These are phyloP conservation scores for Dactylella cylindrospora DNA, from an alignment of 2,329 filamentous ascomycete species.

Conservation along the genomic window DNA sequence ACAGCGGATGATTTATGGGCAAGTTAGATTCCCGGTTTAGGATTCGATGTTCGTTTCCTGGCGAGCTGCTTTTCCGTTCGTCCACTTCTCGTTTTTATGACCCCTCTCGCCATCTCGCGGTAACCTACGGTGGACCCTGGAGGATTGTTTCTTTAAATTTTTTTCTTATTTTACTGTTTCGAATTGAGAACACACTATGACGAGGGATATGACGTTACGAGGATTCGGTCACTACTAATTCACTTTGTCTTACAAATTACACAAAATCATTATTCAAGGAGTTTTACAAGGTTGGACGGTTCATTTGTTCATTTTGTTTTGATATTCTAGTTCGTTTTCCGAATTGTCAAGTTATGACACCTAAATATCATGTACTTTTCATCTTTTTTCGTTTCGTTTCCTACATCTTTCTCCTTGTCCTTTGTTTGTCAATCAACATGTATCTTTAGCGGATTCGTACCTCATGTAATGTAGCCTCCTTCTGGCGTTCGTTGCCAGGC, in stretches of 20 bases:
- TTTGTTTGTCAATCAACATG: background rate
- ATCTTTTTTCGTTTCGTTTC: background rate
- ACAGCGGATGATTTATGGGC: slow-evolving; percentile 24
- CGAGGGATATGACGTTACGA: background rate
- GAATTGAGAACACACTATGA: background rate
- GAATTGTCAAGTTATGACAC: too few species aligned
- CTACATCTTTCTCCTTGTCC: background rate
- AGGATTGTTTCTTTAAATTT: background rate
- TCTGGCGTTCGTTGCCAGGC: too few species aligned
- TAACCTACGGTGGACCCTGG: too few species aligned
- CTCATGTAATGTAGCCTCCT: too few species aligned
- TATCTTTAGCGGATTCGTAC: too few species aligned
- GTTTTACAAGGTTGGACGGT: too few species aligned
- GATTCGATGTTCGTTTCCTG: too few species aligned
- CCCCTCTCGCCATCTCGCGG: too few species aligned
- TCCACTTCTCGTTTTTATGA: too few species aligned
- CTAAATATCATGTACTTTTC: background rate
- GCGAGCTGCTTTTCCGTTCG: too few species aligned
- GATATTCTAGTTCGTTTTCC: too few species aligned
- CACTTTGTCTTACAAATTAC: background rate
- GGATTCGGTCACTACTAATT: background rate
- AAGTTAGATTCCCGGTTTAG: slow-evolving; percentile 36
- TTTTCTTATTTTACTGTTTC: background rate
- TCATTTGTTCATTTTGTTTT: too few species aligned
- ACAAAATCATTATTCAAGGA: slow-evolving; percentile 3